Evolutionary conservation across 2,329 filamentous ascomycete species (phyloP).

Genomic region (Aspergillus alliaceus): DNA sequence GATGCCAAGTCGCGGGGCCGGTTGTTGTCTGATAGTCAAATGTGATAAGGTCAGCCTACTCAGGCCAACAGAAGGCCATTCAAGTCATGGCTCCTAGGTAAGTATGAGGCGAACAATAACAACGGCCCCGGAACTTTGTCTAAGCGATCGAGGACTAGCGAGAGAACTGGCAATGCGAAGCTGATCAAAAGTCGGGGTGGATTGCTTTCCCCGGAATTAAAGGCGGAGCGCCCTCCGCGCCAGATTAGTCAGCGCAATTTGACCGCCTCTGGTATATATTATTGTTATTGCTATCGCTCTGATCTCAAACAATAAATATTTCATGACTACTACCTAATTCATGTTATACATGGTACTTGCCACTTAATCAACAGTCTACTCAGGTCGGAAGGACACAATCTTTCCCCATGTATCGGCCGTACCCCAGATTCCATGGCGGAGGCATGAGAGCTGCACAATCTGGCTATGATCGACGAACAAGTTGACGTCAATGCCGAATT

Average conservation of each 20-base stretch:
- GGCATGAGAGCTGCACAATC: conserved; percentile 56
- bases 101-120: not conserved
- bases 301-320: too few species aligned
- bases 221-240: not conserved
- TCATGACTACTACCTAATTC: not conserved
- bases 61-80: not conserved
- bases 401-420: conserved; percentile 58
- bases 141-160: not conserved
- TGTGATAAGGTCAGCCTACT: not conserved
- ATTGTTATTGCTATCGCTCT: too few species aligned
- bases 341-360: too few species aligned
- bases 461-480: conserved; percentile 59
- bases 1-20: not conserved
- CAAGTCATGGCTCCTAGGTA: not conserved
- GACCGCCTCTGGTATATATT: not conserved
- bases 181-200: not conserved
- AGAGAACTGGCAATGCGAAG: not conserved
- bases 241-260: not conserved
- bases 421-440: conserved; percentile 56
- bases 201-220: not conserved
- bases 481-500: conserved; percentile 59
- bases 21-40: not conserved
- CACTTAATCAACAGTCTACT: too few species aligned
- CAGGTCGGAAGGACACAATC: conserved; percentile 43
- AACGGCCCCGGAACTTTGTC: not conserved